phyloP scores from a whole-genome alignment of 257 asterid species.

The Solanum acaule region DNA sequence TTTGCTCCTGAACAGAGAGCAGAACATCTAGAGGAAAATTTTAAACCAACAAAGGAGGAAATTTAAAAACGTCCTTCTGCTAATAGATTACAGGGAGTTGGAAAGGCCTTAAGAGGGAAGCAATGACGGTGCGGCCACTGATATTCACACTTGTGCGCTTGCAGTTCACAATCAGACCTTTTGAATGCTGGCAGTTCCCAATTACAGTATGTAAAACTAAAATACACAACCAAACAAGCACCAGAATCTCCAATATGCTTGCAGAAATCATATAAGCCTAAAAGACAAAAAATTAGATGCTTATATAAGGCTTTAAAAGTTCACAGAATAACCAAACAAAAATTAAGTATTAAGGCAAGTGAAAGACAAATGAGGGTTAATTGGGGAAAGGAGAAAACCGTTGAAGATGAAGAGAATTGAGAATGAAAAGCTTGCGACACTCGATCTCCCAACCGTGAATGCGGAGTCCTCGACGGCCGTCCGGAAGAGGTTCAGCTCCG shows the following conservation, averaged over 20 bases:
- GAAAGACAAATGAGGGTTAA: not conserved
- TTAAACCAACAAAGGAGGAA: not conserved
- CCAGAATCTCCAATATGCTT: not conserved
- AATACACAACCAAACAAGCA: not conserved
- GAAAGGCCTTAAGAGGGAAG: not conserved
- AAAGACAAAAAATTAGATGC: not conserved
- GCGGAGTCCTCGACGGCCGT: constrained; percentile 25
- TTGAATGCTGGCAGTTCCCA: not conserved
- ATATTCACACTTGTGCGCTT: not conserved
- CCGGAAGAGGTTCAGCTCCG: constrained; percentile 33
- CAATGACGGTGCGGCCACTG: not conserved
- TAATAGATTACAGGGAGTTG: not conserved
- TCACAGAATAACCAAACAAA: not conserved
- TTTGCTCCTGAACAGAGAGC: not conserved
- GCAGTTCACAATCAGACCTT: not conserved
- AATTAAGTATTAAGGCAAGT: not conserved
- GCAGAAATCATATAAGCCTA: not conserved
- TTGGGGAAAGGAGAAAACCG: constrained; percentile 22
- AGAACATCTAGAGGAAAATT: not conserved
- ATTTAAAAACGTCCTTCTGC: not conserved
- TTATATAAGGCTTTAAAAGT: not conserved
- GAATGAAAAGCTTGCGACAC: constrained; percentile 71
- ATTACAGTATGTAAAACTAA: not conserved
- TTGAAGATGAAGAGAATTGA: constrained; percentile 58
- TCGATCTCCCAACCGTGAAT: constrained; percentile 72